phyloP scores from a whole-genome alignment of 164 flowering plant species.

The Annona squamosa region DNA sequence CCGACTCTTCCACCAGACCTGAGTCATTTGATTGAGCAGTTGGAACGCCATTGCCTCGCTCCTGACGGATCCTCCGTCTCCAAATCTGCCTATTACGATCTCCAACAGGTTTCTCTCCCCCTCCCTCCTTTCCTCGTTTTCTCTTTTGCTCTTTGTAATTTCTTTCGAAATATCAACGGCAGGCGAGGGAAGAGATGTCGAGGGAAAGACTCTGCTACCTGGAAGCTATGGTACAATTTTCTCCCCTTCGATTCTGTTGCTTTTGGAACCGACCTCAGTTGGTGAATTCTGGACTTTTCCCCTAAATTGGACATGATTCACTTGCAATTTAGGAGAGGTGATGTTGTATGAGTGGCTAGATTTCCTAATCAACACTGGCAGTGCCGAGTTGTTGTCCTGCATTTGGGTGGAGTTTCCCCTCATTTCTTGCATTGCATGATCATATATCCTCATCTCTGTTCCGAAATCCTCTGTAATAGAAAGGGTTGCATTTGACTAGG shows the following conservation, averaged over 20 bases:
- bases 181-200: constrained; percentile 96
- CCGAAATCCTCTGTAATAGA: neutral
- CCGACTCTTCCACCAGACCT: constrained; percentile 64
- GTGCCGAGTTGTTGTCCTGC: neutral
- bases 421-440: neutral
- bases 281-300: too few species aligned
- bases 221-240: constrained; percentile 69
- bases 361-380: neutral
- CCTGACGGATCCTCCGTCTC: constrained; percentile 87
- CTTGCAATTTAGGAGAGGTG: neutral
- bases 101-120: constrained; percentile 51
- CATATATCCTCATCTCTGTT: neutral
- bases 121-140: neutral
- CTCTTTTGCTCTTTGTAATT: neutral
- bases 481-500: constrained; percentile 28
- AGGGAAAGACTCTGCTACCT: constrained; percentile 83
- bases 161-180: constrained; percentile 15
- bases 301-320: neutral
- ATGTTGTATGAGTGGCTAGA: neutral
- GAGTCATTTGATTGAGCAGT: constrained; percentile 61
- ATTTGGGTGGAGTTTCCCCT: neutral
- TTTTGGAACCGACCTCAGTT: too few species aligned
- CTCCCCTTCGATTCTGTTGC: neutral
- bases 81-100: constrained; percentile 77
- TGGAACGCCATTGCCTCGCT: constrained; percentile 92